phyloP scores from a whole-genome alignment of 495 filamentous ascomycete species.

The Neurospora intermedia region DNA sequence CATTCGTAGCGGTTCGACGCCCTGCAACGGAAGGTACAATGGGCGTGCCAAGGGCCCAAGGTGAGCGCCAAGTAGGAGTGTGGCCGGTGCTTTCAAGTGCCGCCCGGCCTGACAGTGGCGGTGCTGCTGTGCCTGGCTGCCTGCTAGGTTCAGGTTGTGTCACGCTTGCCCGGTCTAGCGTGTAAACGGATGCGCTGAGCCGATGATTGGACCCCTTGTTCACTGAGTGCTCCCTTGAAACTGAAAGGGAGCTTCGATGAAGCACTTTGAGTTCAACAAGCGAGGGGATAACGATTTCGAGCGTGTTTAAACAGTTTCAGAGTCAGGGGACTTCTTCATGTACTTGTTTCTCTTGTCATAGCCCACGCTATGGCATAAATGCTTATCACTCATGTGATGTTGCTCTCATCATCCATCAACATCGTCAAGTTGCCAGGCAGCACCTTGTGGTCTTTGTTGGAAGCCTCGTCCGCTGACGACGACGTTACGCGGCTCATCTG shows the following conservation, averaged over 20 bases:
- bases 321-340: neutral
- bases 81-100: neutral
- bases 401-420: neutral
- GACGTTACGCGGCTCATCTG: neutral
- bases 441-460: neutral
- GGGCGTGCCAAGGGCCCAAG: neutral
- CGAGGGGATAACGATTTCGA: neutral
- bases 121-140: neutral
- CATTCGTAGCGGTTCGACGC: neutral
- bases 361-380: neutral
- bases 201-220: neutral
- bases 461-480: neutral
- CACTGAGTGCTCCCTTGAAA: neutral
- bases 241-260: neutral
- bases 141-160: neutral
- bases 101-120: neutral
- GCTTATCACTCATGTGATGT: neutral
- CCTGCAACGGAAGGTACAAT: neutral
- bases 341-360: neutral
- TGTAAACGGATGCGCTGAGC: neutral
- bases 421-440: neutral
- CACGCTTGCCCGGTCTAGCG: neutral
- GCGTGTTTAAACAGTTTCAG: neutral
- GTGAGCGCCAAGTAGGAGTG: neutral
- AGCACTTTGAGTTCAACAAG: neutral